These are phyloP conservation scores for Jamesozyma lodderae DNA, from an alignment of 805 yeast genomes.

Conservation along the genomic window DNA sequence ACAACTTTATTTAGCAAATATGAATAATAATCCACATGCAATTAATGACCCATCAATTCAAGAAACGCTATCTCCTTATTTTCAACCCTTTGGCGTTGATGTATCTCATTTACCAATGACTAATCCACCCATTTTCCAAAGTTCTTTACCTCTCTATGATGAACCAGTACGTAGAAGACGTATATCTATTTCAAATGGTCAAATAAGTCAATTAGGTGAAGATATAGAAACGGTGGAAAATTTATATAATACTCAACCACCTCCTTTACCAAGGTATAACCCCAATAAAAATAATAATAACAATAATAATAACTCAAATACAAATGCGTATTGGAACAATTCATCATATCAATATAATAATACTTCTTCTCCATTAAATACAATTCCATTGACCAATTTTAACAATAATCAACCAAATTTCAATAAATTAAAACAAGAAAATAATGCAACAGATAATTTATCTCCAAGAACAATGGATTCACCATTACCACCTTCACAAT, in stretches of 20 bases:
- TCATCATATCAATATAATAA: no score
- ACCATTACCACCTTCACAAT: background rate
- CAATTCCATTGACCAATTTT: no score
- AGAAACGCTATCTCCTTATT: constrained; percentile 35
- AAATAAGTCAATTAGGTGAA: constrained; percentile 62
- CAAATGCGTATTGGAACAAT: background rate
- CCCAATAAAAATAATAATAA: background rate
- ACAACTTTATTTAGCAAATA: constrained; percentile 9
- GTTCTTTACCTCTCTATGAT: constrained; percentile 30
- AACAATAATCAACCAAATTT: no score
- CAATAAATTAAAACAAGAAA: no score
- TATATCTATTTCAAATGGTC: constrained; percentile 77
- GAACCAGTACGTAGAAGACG: constrained; percentile 39
- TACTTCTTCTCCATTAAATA: background rate
- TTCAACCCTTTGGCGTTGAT: constrained; percentile 38
- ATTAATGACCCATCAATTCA: constrained; percentile 27
- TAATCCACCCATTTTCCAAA: constrained; percentile 38
- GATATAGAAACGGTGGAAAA: constrained; percentile 32
- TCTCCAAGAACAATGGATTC: background rate
- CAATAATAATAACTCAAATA: constrained; percentile 5
- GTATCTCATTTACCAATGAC: constrained; percentile 37
- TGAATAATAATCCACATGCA: constrained; percentile 21
- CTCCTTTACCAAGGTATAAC: constrained; percentile 11
- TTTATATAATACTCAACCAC: constrained; percentile 29
- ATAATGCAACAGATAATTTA: background rate